Evolutionary conservation across 1,284 basidiomycete species (phyloP).

Genomic region (Cutaneotrichosporon cavernicola): DNA sequence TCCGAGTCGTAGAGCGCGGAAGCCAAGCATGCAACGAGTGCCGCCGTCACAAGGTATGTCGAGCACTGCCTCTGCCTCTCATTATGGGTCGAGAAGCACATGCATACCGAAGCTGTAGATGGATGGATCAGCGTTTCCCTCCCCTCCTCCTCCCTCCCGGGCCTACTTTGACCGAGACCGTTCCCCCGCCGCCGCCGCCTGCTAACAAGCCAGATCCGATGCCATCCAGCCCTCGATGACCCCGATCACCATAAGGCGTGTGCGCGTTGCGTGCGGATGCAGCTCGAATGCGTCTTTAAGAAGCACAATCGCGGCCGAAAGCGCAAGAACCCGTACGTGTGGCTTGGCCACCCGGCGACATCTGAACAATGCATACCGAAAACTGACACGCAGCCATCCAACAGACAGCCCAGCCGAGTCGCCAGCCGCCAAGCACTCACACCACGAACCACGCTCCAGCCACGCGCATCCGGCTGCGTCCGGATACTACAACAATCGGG

Average conservation of each 20-base stretch:
- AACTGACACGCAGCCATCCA: slow-evolving; percentile 10
- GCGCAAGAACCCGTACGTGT: slow-evolving; percentile 35
- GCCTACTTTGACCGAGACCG: background rate
- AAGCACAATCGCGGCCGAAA: slow-evolving; percentile 41
- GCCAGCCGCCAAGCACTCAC: slow-evolving; percentile 19
- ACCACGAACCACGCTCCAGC: slow-evolving; percentile 10
- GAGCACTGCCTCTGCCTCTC: background rate
- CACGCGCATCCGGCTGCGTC: slow-evolving; percentile 4
- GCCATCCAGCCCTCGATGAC: slow-evolving; percentile 37
- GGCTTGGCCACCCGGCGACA: background rate
- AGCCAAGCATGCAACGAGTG: slow-evolving; percentile 41
- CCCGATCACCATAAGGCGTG: slow-evolving; percentile 37
- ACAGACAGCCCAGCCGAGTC: slow-evolving; percentile 10
- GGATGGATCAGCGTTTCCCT: background rate
- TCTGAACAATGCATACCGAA: background rate
- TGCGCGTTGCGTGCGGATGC: slow-evolving; percentile 35
- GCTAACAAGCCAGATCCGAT: slow-evolving; percentile 32
- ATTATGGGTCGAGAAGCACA: background rate
- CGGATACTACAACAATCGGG: slow-evolving; percentile 21
- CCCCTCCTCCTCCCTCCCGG: too few species aligned
- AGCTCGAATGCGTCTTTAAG: slow-evolving; percentile 36
- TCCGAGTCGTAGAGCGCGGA: slow-evolving; percentile 36
- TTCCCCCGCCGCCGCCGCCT: background rate
- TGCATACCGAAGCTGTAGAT: background rate
- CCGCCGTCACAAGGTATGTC: slow-evolving; percentile 35